These are phyloP conservation scores for Hygrocybe coccinea DNA, from an alignment of 768 basidiomycete species.

Conservation along the genomic window DNA sequence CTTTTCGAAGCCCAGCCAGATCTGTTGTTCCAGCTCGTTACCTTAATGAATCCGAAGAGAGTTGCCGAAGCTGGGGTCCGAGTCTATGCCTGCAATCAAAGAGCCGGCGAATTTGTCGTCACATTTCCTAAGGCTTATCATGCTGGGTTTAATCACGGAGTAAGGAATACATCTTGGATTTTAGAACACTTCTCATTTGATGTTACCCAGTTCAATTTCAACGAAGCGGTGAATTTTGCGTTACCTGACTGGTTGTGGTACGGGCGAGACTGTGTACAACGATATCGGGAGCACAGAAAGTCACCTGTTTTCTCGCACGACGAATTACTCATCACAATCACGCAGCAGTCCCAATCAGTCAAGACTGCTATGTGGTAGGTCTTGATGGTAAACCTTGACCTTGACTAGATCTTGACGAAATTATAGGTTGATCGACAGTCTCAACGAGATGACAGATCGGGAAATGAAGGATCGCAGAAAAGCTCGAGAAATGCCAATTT, in stretches of 20 bases:
- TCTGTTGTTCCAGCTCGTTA: conserved; percentile 94
- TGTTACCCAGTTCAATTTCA: conserved; percentile 80
- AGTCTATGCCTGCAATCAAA: conserved; percentile 92
- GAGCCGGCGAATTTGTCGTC: conserved; percentile 95
- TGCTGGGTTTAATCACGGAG: conserved; percentile 97
- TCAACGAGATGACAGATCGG: conserved; percentile 84
- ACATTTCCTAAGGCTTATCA: conserved; percentile 98
- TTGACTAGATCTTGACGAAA: conserved; percentile 4
- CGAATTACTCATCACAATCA: conserved; percentile 94
- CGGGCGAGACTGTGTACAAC: conserved; percentile 82
- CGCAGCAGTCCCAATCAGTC: conserved; percentile 88
- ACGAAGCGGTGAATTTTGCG: conserved; percentile 98
- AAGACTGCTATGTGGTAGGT: conserved; percentile 88
- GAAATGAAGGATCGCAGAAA: conserved; percentile 66
- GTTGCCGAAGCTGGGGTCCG: conserved; percentile 84
- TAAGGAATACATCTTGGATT: conserved; percentile 35
- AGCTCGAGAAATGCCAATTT: conserved; percentile 55
- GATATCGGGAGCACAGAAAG: conserved; percentile 88
- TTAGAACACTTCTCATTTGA: background rate
- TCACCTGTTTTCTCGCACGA: conserved; percentile 98
- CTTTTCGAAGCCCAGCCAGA: conserved; percentile 97
- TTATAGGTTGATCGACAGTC: conserved; percentile 73
- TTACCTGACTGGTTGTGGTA: conserved; percentile 90
- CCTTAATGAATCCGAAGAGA: conserved; percentile 91
- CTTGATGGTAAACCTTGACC: background rate